Evolutionary conservation across 2,329 filamentous ascomycete species (phyloP).

Genomic region (Aspergillus tubingensis): DNA sequence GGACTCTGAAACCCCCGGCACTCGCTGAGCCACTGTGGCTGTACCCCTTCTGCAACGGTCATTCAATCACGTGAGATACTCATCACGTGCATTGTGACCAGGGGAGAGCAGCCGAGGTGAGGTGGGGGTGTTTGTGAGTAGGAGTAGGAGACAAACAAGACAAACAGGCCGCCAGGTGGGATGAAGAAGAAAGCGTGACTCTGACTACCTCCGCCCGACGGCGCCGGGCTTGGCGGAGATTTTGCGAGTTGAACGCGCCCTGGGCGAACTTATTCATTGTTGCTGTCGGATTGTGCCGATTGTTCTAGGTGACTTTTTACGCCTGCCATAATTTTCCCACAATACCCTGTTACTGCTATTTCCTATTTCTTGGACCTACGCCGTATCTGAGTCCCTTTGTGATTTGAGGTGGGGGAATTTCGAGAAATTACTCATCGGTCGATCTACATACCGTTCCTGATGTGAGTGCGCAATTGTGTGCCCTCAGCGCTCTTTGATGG

Average conservation of each 20-base stretch:
- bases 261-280: neutral
- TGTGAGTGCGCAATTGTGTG: neutral
- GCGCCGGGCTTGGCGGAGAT: constrained; percentile 32
- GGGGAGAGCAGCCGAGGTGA: neutral
- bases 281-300: constrained; percentile 1
- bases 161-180: constrained; percentile 28
- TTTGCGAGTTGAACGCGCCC: constrained; percentile 22
- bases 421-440: too few species aligned
- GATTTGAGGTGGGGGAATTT: too few species aligned
- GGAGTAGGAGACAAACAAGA: constrained; percentile 10
- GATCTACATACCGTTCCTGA: neutral
- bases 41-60: neutral
- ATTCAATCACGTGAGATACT: constrained; percentile 9
- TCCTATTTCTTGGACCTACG: neutral
- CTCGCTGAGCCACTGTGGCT: constrained; percentile 16
- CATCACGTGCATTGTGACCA: constrained; percentile 6
- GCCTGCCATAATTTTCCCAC: neutral
- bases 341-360: neutral
- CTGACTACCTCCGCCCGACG: constrained; percentile 19
- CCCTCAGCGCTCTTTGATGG: too few species aligned
- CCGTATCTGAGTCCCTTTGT: neutral
- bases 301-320: neutral
- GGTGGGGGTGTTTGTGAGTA: neutral
- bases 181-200: constrained; percentile 12
- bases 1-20: constrained; percentile 29